Base-by-base conservation (phyloP, 768 basidiomycete species). In the Cystofilobasidium ferigula region DNA sequence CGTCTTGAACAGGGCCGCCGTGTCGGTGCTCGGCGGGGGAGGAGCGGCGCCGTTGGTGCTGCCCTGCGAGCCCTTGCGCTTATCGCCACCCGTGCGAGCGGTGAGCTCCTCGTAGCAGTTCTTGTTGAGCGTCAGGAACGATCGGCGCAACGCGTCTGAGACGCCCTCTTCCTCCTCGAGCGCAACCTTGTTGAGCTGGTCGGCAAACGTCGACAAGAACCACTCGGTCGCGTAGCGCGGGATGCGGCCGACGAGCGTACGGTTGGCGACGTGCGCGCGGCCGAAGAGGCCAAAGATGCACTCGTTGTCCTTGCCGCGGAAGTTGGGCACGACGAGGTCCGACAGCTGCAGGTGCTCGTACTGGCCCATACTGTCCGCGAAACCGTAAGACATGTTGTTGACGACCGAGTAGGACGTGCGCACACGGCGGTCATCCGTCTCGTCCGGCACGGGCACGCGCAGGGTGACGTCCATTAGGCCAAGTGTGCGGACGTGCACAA, bases 241-340 rank as follows among this genome's bases (percentile, higher is more conserved):
- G 26, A 94, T 78, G 43, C 80, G 80, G 62, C 76, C 75, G 38
- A 73, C 73, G 22, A 74, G 71, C 13, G 69, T 63, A 9, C 67
- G 69, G 47, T 67, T 62, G 8, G 79, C 78, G 4, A 83, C 83
- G 24, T 83, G 80, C 8, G 84, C 80, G 2, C 87, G 83, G 18
- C 94, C 93, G 75, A 98, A 98, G 85, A 99, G 90, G 26, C 91
- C 95, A 72, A 99, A 95, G 24, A 99, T 79, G 16, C 89, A 89
- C 74, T 93, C 88, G 72, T 85, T 84, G 54, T 84, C 81, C 64
- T 81, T 79, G 18, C 82, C 83, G 10, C 86, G 83, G 77, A 93
- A 95, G 70, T 88, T 84, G 42, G 86, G 85, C 56, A 92, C 84
- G 7, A 94, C 94, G 30, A 98, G 81, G 76, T 99, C 95, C 69